Evolutionary conservation across 179 eudicot genomes (phyloP), one percentile per base, ranked within the genome.

Genomic region (Beta lomatogona): DNA sequence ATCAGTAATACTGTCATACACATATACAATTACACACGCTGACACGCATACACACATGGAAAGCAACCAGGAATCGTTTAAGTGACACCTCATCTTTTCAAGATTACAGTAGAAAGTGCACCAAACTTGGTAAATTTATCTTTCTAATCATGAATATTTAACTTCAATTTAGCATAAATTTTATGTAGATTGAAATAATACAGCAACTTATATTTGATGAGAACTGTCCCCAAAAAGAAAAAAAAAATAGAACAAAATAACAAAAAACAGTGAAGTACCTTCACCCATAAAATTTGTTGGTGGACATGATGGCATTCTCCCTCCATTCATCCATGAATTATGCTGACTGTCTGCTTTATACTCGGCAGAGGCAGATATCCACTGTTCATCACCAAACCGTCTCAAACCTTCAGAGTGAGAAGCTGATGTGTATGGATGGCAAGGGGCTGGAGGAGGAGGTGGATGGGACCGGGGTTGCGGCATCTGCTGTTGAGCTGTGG

Each of bases 331-430:
- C 98, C 97, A 93, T 76, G 85, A 64, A 65, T 88, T 87, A 73
- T 84, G 88, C 48, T 76, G 91, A 84, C 80, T 87, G 36, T 90
- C 92, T 53, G 86, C 59, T 66, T 86, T 92, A 54, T 81, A 91
- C 77, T 92, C 97, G 83, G 85, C 86, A 75, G 90, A 77, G 61
- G 83, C 81, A 44, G 89, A 57, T 85, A 93, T 89, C 97, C 94
- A 89, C n/a, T 88, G 91, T 31, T 90, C 94, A 85, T 88, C 86
- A 79, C 75, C 83, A 86, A 87, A 90, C 50, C 83, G 88, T 77
- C 91, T 89, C 77, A 88, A 78, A 68, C 85, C 91, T 77, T 94
- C 93, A 57, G 89, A 76, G 76, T 83, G 84, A 70, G 89, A 88
- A 15, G 90, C 86, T 75, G 88, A 79, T 71, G 90, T 71, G 80